phyloP scores from a whole-genome alignment of 768 basidiomycete species.

The Mycena albidolilacea region DNA sequence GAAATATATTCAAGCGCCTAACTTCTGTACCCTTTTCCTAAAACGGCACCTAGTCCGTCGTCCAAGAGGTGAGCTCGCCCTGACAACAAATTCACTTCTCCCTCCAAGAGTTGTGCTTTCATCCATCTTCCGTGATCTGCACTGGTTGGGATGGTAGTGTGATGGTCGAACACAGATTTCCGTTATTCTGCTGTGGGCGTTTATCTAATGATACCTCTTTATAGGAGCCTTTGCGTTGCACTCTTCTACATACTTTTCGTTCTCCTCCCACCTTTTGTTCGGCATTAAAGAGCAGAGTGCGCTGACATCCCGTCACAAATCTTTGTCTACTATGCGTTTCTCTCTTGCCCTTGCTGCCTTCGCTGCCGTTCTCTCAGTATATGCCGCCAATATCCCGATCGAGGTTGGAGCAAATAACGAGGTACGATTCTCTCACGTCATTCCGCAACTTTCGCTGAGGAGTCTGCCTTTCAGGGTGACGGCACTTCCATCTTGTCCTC shows the following conservation, averaged over 20 bases:
- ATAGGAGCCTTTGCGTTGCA: too few relatives aligned
- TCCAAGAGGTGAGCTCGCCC: not conserved
- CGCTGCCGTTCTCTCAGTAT: slow-evolving; percentile 6
- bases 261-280: too few relatives aligned
- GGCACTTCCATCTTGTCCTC: not conserved
- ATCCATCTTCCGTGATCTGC: not conserved
- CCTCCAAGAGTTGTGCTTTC: not conserved
- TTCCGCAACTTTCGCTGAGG: not conserved
- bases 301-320: not conserved
- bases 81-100: too few relatives aligned
- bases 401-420: not conserved
- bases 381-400: slow-evolving; percentile 1
- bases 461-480: not conserved
- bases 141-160: not conserved
- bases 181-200: too few relatives aligned
- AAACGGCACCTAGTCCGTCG: not conserved
- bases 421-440: not conserved
- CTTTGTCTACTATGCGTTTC: slow-evolving; percentile 15
- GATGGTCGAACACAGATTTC: too few relatives aligned
- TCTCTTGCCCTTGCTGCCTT: slow-evolving; percentile 10
- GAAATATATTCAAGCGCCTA: slow-evolving; percentile 2
- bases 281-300: too few relatives aligned
- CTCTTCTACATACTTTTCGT: too few relatives aligned
- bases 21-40: too few relatives aligned
- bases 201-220: too few relatives aligned